phyloP scores from a whole-genome alignment of 176 grass and related monocot genomes.

The Hordeum marinum region DNA sequence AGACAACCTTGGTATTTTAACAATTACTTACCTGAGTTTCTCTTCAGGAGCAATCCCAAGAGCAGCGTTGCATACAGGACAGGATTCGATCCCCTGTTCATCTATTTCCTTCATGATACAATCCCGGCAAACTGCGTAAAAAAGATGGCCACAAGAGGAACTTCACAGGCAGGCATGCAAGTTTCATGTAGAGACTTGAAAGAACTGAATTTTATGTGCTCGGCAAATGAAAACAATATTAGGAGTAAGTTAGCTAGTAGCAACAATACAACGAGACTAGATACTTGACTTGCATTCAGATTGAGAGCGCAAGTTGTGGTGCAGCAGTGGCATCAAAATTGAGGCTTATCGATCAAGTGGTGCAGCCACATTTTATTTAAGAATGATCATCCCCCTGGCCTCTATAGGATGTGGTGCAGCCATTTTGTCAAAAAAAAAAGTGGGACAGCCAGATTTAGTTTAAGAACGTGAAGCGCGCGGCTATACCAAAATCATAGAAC shows the following conservation, averaged over 20 bases:
- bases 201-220: neutral
- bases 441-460: neutral
- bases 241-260: neutral
- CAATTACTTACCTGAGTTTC: slow-evolving; percentile 63
- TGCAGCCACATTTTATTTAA: neutral
- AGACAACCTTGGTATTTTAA: neutral
- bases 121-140: slow-evolving; percentile 67
- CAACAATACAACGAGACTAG: neutral
- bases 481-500: neutral
- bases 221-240: neutral
- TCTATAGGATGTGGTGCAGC: neutral
- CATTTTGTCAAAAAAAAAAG: neutral
- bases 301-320: neutral
- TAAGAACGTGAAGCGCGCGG: neutral
- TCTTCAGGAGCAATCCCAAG: slow-evolving; percentile 74
- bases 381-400: neutral
- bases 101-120: slow-evolving; percentile 85
- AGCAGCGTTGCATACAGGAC: slow-evolving; percentile 68
- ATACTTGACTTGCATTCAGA: neutral
- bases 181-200: neutral
- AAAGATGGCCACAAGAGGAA: slow-evolving; percentile 21
- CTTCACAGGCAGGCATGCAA: neutral
- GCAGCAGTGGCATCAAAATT: neutral
- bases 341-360: neutral
- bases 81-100: slow-evolving; percentile 59